These are phyloP conservation scores for Vaccinium macrocarpon DNA, from an alignment of 148 eudicot genomes.

Conservation along the genomic window DNA sequence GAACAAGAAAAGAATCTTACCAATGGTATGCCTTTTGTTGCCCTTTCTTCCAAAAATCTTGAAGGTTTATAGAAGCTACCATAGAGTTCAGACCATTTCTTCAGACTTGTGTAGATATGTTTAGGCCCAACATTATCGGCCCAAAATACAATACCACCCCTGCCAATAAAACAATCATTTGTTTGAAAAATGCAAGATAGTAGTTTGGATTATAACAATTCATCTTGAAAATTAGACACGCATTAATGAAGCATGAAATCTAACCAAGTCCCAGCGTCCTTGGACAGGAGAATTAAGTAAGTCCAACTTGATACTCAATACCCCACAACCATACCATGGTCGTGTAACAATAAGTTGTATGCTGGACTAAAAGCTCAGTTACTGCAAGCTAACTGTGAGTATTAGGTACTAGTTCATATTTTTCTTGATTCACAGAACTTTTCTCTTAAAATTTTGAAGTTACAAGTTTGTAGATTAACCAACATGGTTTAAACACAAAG, in stretches of 20 bases:
- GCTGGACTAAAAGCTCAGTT: neutral
- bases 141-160: conserved; percentile 94
- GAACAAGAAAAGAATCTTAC: conserved; percentile 36
- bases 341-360: neutral
- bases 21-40: conserved; percentile 67
- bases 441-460: neutral
- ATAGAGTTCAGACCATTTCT: conserved; percentile 66
- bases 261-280: neutral
- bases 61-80: conserved; percentile 86
- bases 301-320: neutral
- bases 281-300: neutral
- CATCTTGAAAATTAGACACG: neutral
- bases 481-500: neutral
- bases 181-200: neutral
- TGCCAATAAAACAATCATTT: conserved; percentile 32
- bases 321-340: neutral
- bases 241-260: no score
- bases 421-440: neutral
- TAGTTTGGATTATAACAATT: neutral
- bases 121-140: conserved; percentile 80
- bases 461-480: neutral
- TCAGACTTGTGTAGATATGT: conserved; percentile 61
- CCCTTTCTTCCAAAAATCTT: conserved; percentile 86
- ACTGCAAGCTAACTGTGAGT: neutral
- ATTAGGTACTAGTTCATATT: neutral